Percentiles rank a stretch among this genome's conserved stretches.
phyloP scores from a whole-genome alignment of 1,284 basidiomycete genomes.

The Pascua sp. region DNA sequence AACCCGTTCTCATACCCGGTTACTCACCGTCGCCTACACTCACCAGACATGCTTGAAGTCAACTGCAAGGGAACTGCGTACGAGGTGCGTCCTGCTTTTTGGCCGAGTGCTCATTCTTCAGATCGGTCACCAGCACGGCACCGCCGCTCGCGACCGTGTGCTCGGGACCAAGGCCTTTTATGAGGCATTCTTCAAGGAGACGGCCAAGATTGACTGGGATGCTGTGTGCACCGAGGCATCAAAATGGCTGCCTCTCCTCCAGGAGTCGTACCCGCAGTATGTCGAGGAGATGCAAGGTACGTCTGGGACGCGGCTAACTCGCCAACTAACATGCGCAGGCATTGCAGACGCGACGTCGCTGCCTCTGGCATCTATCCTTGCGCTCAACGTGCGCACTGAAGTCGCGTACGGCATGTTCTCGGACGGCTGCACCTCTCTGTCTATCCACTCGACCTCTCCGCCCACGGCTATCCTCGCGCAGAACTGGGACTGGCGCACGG shows the following conservation, averaged over 20 bases:
- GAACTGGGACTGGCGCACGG: slow-evolving; percentile 21
- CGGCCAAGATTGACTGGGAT: slow-evolving; percentile 16
- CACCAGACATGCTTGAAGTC: slow-evolving; percentile 8
- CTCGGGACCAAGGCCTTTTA: slow-evolving; percentile 20
- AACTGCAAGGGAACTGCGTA: slow-evolving; percentile 13
- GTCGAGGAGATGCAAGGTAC: slow-evolving; percentile 17
- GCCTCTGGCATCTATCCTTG: slow-evolving; percentile 7
- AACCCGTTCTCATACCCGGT: too few species aligned
- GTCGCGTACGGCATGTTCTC: slow-evolving; percentile 16
- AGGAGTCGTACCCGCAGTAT: slow-evolving; percentile 12
- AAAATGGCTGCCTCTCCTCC: slow-evolving; percentile 15
- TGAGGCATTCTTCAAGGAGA: slow-evolving; percentile 11
- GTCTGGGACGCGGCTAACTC: neutral
- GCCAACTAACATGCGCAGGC: slow-evolving; percentile 4
- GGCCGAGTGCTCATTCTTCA: neutral
- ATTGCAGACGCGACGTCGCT: slow-evolving; percentile 12
- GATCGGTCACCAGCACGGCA: slow-evolving; percentile 17
- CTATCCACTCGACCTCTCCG: slow-evolving; percentile 1
- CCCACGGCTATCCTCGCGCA: slow-evolving; percentile 12
- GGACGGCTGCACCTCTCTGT: slow-evolving; percentile 16
- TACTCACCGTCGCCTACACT: too few species aligned
- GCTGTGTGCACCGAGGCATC: slow-evolving; percentile 7
- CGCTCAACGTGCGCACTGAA: slow-evolving; percentile 22
- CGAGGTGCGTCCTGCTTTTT: slow-evolving; percentile 1
- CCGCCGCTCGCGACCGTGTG: slow-evolving; percentile 8